Base-by-base conservation (phyloP, 2,329 filamentous ascomycete species). In the Aspergillus novofumigatus region DNA sequence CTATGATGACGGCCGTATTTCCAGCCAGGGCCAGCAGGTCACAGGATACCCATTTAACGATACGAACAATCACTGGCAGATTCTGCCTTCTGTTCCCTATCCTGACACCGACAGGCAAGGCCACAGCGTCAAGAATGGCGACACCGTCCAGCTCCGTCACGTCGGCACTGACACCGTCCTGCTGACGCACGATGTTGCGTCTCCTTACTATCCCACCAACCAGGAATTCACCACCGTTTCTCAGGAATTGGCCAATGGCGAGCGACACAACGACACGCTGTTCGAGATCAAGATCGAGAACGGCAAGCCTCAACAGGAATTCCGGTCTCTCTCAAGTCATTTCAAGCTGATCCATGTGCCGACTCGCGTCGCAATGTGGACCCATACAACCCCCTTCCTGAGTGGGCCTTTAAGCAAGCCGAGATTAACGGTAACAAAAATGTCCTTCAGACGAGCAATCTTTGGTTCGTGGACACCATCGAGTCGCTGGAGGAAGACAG, bases 391-490 rank as follows among this genome's bases (percentile, higher is more conserved):
- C 58, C 91, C 51, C 85, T 99, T n/a, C 94, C 94, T 4, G 94
- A 99, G 3, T 99, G 94, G 94, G 94, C 84, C 26, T 93, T 90
- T 80, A 94, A 95, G 75, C 94, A 99, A 76, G 93, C 96, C 69
- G 94, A 99, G 74, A 97, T 99, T 80, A 99, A 99, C 75, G 94
- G 94, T 59, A 99, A 99, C 82, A 99, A 99, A 84, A 95, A 96
- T 72, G 80, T 95, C 54, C 81, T 86, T 28, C 90, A 93, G 61
- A 87, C 89, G 71, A 96, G 91, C 73, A 99, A 99, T 73, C 83
- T 96, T 60, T 99, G 94, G 94, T 88, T 89, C 65, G 89, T 92
- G 14, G 94, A 99, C 68, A 91, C 96, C 62, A 90, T 97, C 53
- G 85, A 90, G n/a, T 92, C 88, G 9, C 78, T 97, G 49, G 79